A percentile compares a stretch with the other conserved stretches of the same genome.
Conservation (phyloP, 805 yeast genomes). For the Metschnikowia hibisci region DNA sequence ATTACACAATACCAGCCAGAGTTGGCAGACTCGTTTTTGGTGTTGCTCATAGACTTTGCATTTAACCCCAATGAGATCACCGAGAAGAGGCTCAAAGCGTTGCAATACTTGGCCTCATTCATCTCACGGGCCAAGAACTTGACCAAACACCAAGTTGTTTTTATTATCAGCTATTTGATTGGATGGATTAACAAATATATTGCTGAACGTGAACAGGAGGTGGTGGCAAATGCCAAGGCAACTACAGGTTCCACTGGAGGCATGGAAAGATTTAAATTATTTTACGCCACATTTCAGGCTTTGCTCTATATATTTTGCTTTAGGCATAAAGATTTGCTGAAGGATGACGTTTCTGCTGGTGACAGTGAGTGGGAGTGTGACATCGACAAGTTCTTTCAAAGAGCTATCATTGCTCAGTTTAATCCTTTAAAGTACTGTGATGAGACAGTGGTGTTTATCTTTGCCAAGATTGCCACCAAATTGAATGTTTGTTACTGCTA, state of each 20-base stretch:
- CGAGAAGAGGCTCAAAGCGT: conserved; percentile 78
- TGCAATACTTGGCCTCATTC: conserved; percentile 88
- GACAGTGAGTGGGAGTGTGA: conserved; percentile 68
- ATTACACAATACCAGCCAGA: conserved; percentile 79
- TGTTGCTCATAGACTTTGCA: conserved; percentile 76
- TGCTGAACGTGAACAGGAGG: conserved; percentile 80
- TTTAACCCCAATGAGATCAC: conserved; percentile 64
- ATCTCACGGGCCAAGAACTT: conserved; percentile 81
- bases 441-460: conserved; percentile 87
- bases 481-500: conserved; percentile 91
- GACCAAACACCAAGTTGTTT: conserved; percentile 66
- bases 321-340: conserved; percentile 60
- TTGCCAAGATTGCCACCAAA: conserved; percentile 87
- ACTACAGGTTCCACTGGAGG: conserved; percentile 42
- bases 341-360: conserved; percentile 15
- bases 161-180: conserved; percentile 76
- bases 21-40: conserved; percentile 79
- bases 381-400: conserved; percentile 81
- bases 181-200: conserved; percentile 83
- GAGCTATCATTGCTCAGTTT: conserved; percentile 80
- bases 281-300: conserved; percentile 89
- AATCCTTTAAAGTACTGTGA: conserved; percentile 92
- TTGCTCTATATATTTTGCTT: conserved; percentile 89
- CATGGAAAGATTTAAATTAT: conserved; percentile 88
- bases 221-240: conserved; percentile 38